Conservation (phyloP, 306 rosid species). For the Clitoria ternatea region DNA sequence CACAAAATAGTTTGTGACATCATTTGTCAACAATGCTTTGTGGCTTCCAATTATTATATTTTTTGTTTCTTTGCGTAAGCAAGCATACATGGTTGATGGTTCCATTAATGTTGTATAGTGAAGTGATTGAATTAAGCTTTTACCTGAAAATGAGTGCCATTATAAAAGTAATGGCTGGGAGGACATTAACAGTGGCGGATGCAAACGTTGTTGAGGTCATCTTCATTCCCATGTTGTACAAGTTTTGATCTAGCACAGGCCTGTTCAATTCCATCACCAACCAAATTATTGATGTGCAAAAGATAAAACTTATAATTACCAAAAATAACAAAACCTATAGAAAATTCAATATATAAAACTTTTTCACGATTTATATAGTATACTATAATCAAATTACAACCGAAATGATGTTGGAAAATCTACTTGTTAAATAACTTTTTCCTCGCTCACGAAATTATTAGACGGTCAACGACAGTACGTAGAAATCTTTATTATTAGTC, state of each 20-base stretch:
- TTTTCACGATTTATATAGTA: not conserved
- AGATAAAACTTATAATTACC: too few relatives aligned
- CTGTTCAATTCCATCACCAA: constrained; percentile 41
- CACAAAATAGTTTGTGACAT: constrained; percentile 13
- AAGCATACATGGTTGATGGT: too few relatives aligned
- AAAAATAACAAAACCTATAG: not conserved
- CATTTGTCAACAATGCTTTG: not conserved
- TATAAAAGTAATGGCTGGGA: constrained; percentile 88
- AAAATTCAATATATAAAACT: not conserved
- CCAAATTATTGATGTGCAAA: not conserved
- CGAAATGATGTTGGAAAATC: not conserved
- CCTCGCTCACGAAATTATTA: not conserved
- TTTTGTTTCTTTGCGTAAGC: constrained; percentile 12
- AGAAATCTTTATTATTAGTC: not conserved
- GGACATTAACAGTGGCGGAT: constrained; percentile 68
- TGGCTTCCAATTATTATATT: not conserved
- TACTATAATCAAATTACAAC: not conserved
- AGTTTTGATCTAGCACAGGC: constrained; percentile 95
- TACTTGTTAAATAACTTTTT: not conserved
- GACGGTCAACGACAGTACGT: not conserved
- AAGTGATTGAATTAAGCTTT: constrained; percentile 16
- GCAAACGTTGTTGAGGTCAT: constrained; percentile 91
- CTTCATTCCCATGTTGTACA: constrained; percentile 89
- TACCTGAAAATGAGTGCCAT: constrained; percentile 96
- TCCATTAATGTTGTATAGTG: not conserved